Evolutionary conservation across 495 filamentous ascomycete genomes (phyloP).

Genomic region (Penicillium cosmopolitanum): DNA sequence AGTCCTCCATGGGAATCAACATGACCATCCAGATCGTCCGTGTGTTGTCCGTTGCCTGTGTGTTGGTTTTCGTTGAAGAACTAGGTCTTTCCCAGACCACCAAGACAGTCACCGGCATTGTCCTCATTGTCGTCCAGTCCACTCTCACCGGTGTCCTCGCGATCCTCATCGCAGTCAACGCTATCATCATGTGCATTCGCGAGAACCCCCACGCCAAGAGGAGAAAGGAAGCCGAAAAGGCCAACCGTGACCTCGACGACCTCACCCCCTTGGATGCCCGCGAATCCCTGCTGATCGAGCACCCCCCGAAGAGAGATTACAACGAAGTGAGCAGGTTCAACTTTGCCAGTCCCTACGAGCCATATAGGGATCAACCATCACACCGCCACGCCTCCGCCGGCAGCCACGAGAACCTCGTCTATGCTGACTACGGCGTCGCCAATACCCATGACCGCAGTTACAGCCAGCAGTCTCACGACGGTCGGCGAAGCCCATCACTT

Average conservation of each 20-base stretch:
- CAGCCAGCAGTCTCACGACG: constrained; percentile 40
- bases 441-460: constrained; percentile 41
- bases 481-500: constrained; percentile 32
- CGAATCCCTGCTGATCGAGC: constrained; percentile 81
- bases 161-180: constrained; percentile 88
- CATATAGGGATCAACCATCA: constrained; percentile 45
- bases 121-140: constrained; percentile 87
- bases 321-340: constrained; percentile 55
- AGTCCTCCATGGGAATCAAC: constrained; percentile 89
- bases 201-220: constrained; percentile 87
- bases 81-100: constrained; percentile 89
- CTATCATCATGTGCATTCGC: constrained; percentile 76
- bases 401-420: constrained; percentile 48
- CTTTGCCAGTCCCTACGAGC: constrained; percentile 46
- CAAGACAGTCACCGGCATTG: constrained; percentile 90
- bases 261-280: constrained; percentile 89
- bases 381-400: constrained; percentile 34
- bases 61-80: constrained; percentile 92
- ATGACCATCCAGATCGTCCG: constrained; percentile 91
- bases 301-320: constrained; percentile 42
- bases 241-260: constrained; percentile 78
- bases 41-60: constrained; percentile 86
- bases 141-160: constrained; percentile 81
- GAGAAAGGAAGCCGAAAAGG: constrained; percentile 87
- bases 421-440: constrained; percentile 41